phyloP scores from a whole-genome alignment of 2,329 filamentous ascomycete genomes.

The Pseudogymnoascus sp. region DNA sequence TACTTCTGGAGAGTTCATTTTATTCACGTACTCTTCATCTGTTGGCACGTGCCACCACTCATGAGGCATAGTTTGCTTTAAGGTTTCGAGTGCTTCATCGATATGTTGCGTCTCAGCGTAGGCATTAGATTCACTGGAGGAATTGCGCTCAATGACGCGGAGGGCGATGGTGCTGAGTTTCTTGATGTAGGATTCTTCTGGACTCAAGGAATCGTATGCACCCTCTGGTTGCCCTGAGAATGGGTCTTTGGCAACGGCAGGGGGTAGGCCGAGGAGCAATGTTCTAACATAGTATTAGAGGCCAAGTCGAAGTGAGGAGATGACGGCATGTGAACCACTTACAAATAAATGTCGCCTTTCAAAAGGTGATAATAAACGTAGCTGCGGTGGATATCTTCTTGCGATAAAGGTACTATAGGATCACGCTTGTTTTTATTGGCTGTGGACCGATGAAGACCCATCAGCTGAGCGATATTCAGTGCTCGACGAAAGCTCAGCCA shows the following conservation, averaged over 20 bases:
- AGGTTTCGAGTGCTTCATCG: slow-evolving; percentile 24
- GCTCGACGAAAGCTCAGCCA: slow-evolving; percentile 41
- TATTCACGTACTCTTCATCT: slow-evolving; percentile 11
- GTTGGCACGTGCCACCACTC: slow-evolving; percentile 25
- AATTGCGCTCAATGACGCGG: slow-evolving; percentile 26
- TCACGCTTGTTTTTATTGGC: slow-evolving; percentile 1
- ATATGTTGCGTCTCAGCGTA: slow-evolving; percentile 27
- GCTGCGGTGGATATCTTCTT: background rate
- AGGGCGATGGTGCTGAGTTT: background rate
- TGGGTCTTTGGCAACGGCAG: slow-evolving; percentile 1
- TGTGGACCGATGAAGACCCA: slow-evolving; percentile 41
- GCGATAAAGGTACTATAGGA: background rate
- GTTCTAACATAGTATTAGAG: background rate
- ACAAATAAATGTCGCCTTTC: slow-evolving; percentile 6
- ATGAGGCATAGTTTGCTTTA: slow-evolving; percentile 23
- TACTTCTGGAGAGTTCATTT: slow-evolving; percentile 10
- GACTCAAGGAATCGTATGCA: background rate
- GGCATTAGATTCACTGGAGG: slow-evolving; percentile 18
- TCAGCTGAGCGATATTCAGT: slow-evolving; percentile 40
- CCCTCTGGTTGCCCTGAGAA: background rate
- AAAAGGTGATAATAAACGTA: slow-evolving; percentile 1
- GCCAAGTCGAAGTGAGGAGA: background rate
- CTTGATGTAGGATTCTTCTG: background rate
- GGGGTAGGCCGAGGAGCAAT: background rate
- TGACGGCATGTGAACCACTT: background rate